Evolutionary conservation across 2,329 filamentous ascomycete genomes (phyloP), one percentile per base, ranked within the genome.

Genomic region (Neopestalotiopsis rosae): DNA sequence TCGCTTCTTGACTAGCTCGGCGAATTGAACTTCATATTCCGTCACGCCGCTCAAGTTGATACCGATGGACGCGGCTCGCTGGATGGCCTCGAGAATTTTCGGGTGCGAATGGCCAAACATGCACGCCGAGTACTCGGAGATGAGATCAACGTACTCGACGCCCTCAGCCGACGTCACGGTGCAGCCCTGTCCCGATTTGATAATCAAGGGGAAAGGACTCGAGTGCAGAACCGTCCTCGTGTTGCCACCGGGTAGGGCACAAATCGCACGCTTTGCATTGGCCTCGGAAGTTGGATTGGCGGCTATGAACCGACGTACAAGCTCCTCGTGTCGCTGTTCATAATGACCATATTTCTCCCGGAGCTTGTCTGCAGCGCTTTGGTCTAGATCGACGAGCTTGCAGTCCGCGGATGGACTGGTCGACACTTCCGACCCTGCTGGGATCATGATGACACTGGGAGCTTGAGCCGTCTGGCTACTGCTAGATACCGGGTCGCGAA

Each of bases 61-160:
- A 4, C 90, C 89, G 2, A 80, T 76, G 5, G 79, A 76, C 2
- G 81, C 74, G 1, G 85, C 81, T 5, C 80, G 72, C 12, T 77
- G 69, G 30, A 92, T 79, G 0, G 89, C 83, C 0, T 79, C 72
- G 3, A 82, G 76, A 67, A 93, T 87, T 2, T 80, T 72, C 0
- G 87, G 85, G 66, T 91, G 83, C 1, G 87, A 90, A 78, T 93
- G 90, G 0, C 91, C 91, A 74, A 88, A 92, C 13, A 93, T 81
- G 1, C 88, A 89, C 1, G 91, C 91, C 0, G 88, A 89, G 73
- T 88, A 88, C 76, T 92, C 90, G 42, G 87, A 86, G 1, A 90
- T 81, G 7, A 92, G 81, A 73, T 93, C 90, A 17, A 57, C 20
- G 6, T 57, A 57, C 45, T 80, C 76, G 7, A 78, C 82, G 63